Conservation (phyloP, 768 basidiomycete genomes). For the Lanmaoa rubissima region DNA sequence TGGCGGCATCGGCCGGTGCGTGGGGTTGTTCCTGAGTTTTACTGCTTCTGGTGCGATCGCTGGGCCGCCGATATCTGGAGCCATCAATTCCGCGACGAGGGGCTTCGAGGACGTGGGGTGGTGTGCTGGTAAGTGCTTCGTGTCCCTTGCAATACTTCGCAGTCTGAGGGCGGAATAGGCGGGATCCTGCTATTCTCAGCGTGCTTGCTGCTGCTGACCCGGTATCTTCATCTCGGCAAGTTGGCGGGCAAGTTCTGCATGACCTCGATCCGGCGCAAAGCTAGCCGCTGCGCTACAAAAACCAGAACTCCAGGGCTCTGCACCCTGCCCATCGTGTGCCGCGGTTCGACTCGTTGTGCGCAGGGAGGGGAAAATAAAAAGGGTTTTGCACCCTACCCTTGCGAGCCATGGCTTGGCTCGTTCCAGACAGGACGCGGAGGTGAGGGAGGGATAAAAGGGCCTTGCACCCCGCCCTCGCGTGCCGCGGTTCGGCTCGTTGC, state of each 20-base stretch:
- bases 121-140: constrained; percentile 39
- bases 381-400: no score
- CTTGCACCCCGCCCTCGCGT: no score
- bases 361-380: no score
- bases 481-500: no score
- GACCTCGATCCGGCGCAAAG: neutral
- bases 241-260: constrained; percentile 42
- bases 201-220: constrained; percentile 39
- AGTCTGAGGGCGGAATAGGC: constrained; percentile 20
- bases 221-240: constrained; percentile 39
- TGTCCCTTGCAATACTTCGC: neutral
- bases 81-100: constrained; percentile 53
- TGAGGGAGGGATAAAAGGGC: no score
- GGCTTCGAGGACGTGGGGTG: constrained; percentile 37
- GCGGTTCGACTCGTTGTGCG: no score
- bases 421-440: no score
- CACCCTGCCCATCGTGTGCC: no score
- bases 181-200: constrained; percentile 42
- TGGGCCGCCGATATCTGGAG: constrained; percentile 75
- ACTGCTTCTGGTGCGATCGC: constrained; percentile 59
- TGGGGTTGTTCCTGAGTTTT: constrained; percentile 64
- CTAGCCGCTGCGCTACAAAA: no score
- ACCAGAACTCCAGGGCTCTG: no score
- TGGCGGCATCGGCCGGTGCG: constrained; percentile 60
- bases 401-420: no score